Conservation (phyloP, 345 rosid genomes). For the Ceriops tagal region DNA sequence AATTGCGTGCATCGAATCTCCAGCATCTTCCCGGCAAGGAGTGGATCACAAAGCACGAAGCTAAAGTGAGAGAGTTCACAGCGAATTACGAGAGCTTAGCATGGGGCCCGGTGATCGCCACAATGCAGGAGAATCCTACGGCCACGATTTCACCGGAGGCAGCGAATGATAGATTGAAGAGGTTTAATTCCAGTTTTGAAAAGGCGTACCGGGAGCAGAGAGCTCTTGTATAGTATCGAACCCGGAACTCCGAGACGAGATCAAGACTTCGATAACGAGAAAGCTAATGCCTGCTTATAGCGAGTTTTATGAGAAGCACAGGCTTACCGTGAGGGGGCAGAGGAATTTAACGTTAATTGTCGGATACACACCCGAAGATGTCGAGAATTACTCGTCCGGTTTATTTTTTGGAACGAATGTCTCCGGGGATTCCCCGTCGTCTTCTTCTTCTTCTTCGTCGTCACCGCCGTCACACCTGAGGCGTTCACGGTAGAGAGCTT, state of each 20-base stretch:
- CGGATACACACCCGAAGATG: conserved; percentile 13
- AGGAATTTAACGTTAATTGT: conserved; percentile 8
- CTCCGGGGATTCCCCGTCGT: not conserved
- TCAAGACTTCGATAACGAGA: conserved; percentile 38
- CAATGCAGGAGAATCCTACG: conserved; percentile 43
- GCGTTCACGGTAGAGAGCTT: not conserved
- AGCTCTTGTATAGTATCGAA: conserved; percentile 40
- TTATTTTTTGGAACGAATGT: not conserved
- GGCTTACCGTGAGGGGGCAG: not conserved
- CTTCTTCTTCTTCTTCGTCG: not conserved
- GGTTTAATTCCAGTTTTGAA: conserved; percentile 46
- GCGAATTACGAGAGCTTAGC: conserved; percentile 53
- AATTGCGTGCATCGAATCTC: conserved; percentile 48
- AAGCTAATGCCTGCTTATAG: conserved; percentile 41
- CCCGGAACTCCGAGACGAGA: conserved; percentile 45
- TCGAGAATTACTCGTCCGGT: conserved; percentile 6
- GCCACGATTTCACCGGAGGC: conserved; percentile 27
- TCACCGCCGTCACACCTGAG: not conserved
- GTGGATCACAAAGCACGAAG: conserved; percentile 49
- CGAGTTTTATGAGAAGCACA: conserved; percentile 41
- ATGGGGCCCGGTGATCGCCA: conserved; percentile 42
- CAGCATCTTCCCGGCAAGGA: conserved; percentile 51
- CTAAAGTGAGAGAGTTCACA: conserved; percentile 45
- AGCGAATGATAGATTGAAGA: conserved; percentile 35
- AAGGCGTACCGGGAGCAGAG: conserved; percentile 42